Percentiles rank a stretch among this genome's conserved stretches.
Evolutionary conservation across 139 green algal species (phyloP).

Genomic region (Chlorella sp.): DNA sequence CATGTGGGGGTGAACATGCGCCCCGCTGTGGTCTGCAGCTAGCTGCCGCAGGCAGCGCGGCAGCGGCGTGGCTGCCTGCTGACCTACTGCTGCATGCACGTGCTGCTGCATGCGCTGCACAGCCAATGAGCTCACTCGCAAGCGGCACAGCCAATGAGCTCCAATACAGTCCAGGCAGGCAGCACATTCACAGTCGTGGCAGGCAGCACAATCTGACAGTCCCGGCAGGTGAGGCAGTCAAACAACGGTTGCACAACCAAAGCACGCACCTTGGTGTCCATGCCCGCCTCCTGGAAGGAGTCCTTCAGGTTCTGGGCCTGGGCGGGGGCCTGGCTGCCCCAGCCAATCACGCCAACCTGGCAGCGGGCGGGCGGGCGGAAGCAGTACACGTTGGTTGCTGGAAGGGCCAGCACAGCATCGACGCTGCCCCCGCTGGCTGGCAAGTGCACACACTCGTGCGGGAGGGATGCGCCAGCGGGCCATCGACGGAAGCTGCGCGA

Average conservation of each 20-base stretch:
- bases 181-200: neutral
- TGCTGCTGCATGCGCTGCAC: neutral
- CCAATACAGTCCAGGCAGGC: neutral
- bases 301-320: constrained; percentile 98
- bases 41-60: neutral
- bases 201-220: neutral
- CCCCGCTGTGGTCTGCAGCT: neutral
- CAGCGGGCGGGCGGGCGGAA: too few relatives aligned
- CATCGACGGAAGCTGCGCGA: too few relatives aligned
- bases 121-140: neutral
- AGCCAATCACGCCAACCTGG: constrained; percentile 94
- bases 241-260: neutral
- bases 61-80: neutral
- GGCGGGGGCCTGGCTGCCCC: constrained; percentile 94
- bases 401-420: too few relatives aligned
- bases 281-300: constrained; percentile 82
- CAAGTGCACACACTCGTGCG: too few relatives aligned
- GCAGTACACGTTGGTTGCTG: too few relatives aligned
- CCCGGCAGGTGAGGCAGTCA: too few relatives aligned
- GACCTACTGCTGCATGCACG: too few relatives aligned
- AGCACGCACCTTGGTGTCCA: constrained; percentile 80
- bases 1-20: too few relatives aligned
- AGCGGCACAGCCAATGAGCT: neutral
- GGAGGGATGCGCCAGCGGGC: too few relatives aligned
- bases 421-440: too few relatives aligned